phyloP scores from a whole-genome alignment of 306 rosid genomes.

The Vigna trinervia region DNA sequence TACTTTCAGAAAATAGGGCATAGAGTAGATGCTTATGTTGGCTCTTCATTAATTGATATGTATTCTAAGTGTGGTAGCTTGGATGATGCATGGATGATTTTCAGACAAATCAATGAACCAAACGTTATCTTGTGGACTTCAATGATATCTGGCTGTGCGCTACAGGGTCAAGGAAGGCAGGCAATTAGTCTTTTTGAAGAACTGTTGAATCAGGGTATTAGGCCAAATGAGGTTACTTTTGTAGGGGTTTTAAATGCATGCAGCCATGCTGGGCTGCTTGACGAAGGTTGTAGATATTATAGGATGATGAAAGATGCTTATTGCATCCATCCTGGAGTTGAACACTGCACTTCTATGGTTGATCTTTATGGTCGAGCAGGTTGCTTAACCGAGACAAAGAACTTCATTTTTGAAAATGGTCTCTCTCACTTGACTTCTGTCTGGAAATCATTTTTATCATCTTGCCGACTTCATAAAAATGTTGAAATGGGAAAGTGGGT shows the following conservation, averaged over 20 bases:
- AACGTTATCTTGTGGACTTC: constrained; percentile 84
- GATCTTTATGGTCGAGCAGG: constrained; percentile 96
- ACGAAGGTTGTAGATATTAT: constrained; percentile 74
- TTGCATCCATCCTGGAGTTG: constrained; percentile 65
- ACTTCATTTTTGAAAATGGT: constrained; percentile 61
- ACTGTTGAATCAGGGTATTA: constrained; percentile 63
- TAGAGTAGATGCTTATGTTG: constrained; percentile 63
- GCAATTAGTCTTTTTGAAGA: constrained; percentile 67
- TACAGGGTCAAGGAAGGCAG: constrained; percentile 75
- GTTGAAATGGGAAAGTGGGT: constrained; percentile 78
- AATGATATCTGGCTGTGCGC: constrained; percentile 75
- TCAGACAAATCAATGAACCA: constrained; percentile 52
- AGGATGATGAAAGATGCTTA: constrained; percentile 76
- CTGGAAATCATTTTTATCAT: constrained; percentile 78
- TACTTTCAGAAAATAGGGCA: constrained; percentile 68
- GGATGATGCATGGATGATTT: constrained; percentile 63
- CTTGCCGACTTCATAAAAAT: constrained; percentile 75
- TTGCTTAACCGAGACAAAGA: constrained; percentile 61
- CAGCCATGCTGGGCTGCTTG: constrained; percentile 80
- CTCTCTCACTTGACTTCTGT: constrained; percentile 71
- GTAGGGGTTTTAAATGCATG: constrained; percentile 84
- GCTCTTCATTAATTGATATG: constrained; percentile 80
- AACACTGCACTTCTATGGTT: constrained; percentile 85
- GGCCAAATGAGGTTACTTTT: constrained; percentile 84
- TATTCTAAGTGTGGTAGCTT: constrained; percentile 86